Percentiles rank a stretch among this genome's conserved stretches.
Evolutionary conservation across 1,284 basidiomycete genomes (phyloP).

Genomic region (Ustilago bromivora): DNA sequence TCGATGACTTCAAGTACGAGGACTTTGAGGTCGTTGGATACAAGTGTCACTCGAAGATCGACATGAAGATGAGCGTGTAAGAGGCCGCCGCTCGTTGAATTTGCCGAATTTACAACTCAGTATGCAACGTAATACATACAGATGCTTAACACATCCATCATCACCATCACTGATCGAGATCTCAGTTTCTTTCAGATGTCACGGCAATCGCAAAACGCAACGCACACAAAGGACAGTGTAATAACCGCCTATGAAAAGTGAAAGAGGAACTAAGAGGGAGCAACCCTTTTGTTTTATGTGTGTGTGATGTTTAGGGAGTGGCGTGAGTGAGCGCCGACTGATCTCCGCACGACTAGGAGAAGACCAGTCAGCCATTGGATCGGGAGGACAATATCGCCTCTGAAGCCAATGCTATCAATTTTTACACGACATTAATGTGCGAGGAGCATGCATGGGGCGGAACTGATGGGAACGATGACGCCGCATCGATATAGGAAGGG

Average conservation of each 20-base stretch:
- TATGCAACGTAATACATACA: background rate
- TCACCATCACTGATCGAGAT: background rate
- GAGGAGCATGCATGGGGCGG: conserved; percentile 1
- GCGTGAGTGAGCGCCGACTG: conserved; percentile 2
- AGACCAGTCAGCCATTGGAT: conserved; percentile 8
- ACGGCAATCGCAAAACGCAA: background rate
- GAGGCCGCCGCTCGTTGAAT: background rate
- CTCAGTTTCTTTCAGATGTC: background rate
- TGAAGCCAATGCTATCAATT: conserved; percentile 7
- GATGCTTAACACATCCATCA: conserved; percentile 14
- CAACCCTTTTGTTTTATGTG: conserved; percentile 15
- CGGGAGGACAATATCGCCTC: background rate
- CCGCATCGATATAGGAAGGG: conserved; percentile 9
- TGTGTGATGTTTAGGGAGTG: conserved; percentile 1
- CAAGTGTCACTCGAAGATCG: conserved; percentile 83
- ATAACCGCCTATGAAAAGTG: background rate
- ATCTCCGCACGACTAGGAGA: conserved; percentile 8
- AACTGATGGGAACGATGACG: conserved; percentile 7
- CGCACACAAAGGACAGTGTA: background rate
- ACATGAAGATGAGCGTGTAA: conserved; percentile 98
- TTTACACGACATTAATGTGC: conserved; percentile 8
- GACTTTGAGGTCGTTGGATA: conserved; percentile 91
- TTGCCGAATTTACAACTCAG: background rate
- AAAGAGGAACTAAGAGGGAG: conserved; percentile 9
- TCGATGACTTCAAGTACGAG: conserved; percentile 84